Evolutionary conservation across 352 stramenopile species (phyloP).

Genomic region (Phytophthora capsici): DNA sequence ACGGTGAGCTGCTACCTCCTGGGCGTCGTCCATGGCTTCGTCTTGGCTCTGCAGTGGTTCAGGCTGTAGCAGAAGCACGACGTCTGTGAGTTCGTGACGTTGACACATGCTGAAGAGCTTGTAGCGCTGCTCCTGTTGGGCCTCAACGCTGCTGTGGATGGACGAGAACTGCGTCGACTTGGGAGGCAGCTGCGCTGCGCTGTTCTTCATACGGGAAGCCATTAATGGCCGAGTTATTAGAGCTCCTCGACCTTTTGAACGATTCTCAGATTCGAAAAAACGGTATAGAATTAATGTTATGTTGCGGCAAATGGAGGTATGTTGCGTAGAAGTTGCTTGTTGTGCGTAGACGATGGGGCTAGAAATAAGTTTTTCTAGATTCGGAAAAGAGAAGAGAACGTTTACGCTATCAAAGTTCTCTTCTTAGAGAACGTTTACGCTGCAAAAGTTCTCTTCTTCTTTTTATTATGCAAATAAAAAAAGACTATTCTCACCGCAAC

Average conservation of each 20-base stretch:
- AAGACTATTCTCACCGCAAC: too few relatives aligned
- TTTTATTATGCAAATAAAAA: too few relatives aligned
- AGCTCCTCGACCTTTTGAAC: conserved; percentile 1
- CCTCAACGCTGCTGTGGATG: conserved; percentile 16
- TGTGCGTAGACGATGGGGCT: too few relatives aligned
- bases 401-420: too few relatives aligned
- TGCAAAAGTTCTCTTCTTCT: too few relatives aligned
- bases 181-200: conserved; percentile 4
- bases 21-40: conserved; percentile 6
- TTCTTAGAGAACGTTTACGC: too few relatives aligned
- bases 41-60: conserved; percentile 15
- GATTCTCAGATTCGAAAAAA: conserved; percentile 23
- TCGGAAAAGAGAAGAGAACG: too few relatives aligned
- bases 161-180: background rate
- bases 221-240: conserved; percentile 1
- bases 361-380: too few relatives aligned
- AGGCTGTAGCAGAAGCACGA: conserved; percentile 61
- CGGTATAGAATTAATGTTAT: background rate
- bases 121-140: conserved; percentile 45
- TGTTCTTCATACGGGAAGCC: conserved; percentile 39
- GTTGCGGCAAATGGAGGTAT: background rate
- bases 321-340: background rate
- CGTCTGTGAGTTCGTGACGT: conserved; percentile 61
- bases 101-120: conserved; percentile 58
- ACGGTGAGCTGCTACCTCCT: conserved; percentile 60